Base-by-base conservation (phyloP, 495 filamentous ascomycete species). In the Penicillium lagena region DNA sequence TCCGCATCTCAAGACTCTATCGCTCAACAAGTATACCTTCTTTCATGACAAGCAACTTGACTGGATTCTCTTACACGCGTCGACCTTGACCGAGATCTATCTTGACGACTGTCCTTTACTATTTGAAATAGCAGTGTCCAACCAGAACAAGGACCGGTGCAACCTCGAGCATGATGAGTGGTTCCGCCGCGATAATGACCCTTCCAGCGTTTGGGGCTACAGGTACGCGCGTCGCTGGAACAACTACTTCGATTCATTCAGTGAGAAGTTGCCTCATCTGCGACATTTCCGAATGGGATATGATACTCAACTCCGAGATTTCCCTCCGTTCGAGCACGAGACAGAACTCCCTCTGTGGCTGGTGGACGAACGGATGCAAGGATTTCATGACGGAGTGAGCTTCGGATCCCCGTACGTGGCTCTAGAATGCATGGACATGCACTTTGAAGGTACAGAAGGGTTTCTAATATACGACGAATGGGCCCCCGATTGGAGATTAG, bases 41-140 rank as follows among this genome's bases (percentile, higher is more conserved):
- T 43, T 55, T 9, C 42, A 61, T 12, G 58, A 57, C 41, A 40
- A 49, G 17, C 58, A 61, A 15, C 44, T 64, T 4, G 51, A 57
- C 28, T 62, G 59, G 59, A 55, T 62, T 42, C 42, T 56, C 0
- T 52, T 47, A 9, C 59, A 62, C 12, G 40, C 35, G 2, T 29
- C 12, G 1, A 62, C 46, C 9, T 51, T 59, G 0, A 29, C 35
- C 12, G 52, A 52, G 22, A 46, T 62, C 12, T 59, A 56, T 29
- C 46, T 62, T 2, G 55, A 62, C 29, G 42, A 55, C 42, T 59
- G 50, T 41, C 15, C 48, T 0, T 57, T 57, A 5, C 4, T 62
- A 34, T 44, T 35, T 40, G 49, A 47, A 30, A 45, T 37, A 4
- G 27, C 34, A 2, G 31, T 52, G 22, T 33, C 11, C 28, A 50